Evolutionary conservation across 2,329 filamentous ascomycete species (phyloP).

Genomic region (Paraphoma chrysanthemicola): DNA sequence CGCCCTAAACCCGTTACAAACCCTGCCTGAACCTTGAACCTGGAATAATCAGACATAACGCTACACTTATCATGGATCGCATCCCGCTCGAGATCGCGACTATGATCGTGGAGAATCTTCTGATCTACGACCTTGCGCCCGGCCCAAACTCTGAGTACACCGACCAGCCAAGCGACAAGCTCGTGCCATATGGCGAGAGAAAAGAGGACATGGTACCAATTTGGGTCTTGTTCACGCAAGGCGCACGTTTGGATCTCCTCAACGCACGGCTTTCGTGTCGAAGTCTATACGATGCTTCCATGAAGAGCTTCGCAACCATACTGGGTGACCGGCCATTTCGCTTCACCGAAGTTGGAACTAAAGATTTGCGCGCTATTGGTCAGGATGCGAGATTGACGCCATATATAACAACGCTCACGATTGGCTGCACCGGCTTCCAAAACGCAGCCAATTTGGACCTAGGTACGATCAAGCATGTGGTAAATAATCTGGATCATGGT

Average conservation of each 20-base stretch:
- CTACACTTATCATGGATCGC: neutral
- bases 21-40: neutral
- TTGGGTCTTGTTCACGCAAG: neutral
- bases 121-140: neutral
- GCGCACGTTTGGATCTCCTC: neutral
- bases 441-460: neutral
- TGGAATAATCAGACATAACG: neutral
- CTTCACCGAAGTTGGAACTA: constrained; percentile 6
- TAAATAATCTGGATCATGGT: neutral
- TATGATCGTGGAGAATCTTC: neutral
- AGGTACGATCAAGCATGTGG: neutral
- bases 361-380: constrained; percentile 1
- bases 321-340: constrained; percentile 9
- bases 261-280: constrained; percentile 1
- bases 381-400: neutral
- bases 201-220: neutral
- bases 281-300: constrained; percentile 2
- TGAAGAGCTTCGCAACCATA: constrained; percentile 2
- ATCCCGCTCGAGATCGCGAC: neutral
- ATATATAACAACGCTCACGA: constrained; percentile 2
- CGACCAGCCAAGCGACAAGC: neutral
- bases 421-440: constrained; percentile 2
- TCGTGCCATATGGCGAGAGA: neutral
- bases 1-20: neutral
- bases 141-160: neutral